Percentiles rank a stretch among this genome's conserved stretches.
Evolutionary conservation across 2,329 filamentous ascomycete genomes (phyloP).

Genomic region (Ascochyta fabae): DNA sequence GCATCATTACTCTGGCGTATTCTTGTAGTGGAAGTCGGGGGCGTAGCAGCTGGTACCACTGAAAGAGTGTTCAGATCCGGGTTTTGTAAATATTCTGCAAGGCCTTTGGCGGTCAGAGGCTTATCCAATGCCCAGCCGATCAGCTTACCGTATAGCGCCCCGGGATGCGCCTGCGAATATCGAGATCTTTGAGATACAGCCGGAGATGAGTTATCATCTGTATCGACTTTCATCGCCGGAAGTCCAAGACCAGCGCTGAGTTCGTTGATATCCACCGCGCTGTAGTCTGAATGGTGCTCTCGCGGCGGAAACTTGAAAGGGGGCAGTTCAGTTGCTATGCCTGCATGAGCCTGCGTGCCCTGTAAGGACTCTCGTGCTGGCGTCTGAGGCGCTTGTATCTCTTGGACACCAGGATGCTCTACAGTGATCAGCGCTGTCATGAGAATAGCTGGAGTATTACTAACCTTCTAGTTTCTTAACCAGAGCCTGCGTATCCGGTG

Average conservation of each 20-base stretch:
- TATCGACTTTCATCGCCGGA: constrained; percentile 5
- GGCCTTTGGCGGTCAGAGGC: constrained; percentile 28
- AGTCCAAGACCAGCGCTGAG: constrained; percentile 25
- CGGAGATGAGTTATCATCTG: not conserved
- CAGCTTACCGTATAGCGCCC: constrained; percentile 27
- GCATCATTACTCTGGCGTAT: not conserved
- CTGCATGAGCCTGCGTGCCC: not conserved
- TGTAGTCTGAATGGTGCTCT: constrained; percentile 5
- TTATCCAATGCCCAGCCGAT: constrained; percentile 28
- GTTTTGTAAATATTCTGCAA: constrained; percentile 25
- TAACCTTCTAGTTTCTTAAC: constrained; percentile 5
- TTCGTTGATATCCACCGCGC: constrained; percentile 22
- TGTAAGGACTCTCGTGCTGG: not conserved
- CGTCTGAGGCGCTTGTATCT: not conserved
- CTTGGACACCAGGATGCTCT: not conserved
- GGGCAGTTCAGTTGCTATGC: not conserved
- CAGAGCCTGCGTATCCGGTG: not conserved
- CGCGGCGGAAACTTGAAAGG: not conserved
- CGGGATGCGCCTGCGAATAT: not conserved
- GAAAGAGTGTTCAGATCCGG: not conserved
- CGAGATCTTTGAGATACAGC: constrained; percentile 7
- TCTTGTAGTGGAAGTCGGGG: not conserved
- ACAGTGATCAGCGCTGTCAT: not conserved
- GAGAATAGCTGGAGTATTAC: not conserved
- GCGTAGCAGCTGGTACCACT: not conserved